Conservation (phyloP, 176 grass and related monocot species). For the Oryza longistaminata region DNA sequence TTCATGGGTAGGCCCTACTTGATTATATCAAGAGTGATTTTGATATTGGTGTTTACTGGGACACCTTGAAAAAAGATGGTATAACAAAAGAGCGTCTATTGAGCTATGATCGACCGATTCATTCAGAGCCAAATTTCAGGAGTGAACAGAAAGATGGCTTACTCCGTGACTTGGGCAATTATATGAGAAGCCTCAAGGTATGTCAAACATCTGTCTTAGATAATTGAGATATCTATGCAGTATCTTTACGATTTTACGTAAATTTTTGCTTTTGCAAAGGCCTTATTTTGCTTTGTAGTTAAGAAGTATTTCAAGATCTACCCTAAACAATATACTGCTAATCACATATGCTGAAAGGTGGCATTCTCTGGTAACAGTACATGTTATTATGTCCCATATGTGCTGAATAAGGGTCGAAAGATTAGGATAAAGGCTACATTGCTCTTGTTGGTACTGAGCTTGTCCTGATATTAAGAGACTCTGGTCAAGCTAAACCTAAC, state of each 20-base stretch:
- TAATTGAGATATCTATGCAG: neutral
- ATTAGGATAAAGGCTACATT: neutral
- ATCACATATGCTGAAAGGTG: neutral
- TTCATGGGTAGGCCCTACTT: conserved; percentile 71
- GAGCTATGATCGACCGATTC: conserved; percentile 94
- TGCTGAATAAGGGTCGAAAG: neutral
- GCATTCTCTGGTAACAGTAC: neutral
- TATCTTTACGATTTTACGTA: conserved; percentile 24
- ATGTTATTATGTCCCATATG: neutral
- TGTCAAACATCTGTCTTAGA: conserved; percentile 26
- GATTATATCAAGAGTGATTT: conserved; percentile 91
- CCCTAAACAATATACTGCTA: neutral
- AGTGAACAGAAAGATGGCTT: conserved; percentile 83
- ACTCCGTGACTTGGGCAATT: conserved; percentile 75
- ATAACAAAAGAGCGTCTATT: conserved; percentile 89
- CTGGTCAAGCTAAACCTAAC: neutral
- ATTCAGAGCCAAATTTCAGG: conserved; percentile 94
- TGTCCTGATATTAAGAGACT: neutral
- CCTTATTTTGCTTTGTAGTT: neutral
- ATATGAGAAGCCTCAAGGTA: conserved; percentile 95
- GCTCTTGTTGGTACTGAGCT: neutral
- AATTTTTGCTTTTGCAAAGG: conserved; percentile 11
- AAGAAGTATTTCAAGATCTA: neutral
- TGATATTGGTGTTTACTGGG: conserved; percentile 88
- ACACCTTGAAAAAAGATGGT: conserved; percentile 87